Base-by-base conservation (phyloP, 202 grass and related monocot species). In the Setaria italica region DNA sequence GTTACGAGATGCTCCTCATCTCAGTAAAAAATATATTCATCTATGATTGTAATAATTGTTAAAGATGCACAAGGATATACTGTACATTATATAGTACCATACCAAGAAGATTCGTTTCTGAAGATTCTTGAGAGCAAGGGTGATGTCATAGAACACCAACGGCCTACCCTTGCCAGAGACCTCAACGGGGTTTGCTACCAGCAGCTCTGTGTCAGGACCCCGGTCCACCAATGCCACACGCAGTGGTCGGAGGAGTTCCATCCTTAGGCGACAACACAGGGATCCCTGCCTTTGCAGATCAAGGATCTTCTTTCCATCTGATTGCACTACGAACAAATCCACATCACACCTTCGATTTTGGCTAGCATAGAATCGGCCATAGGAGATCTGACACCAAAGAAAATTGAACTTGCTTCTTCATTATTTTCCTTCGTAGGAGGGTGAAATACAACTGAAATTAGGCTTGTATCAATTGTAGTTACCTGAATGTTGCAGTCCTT, bases 401-500 rank as follows among this genome's bases (percentile, higher is more conserved):
- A 57, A 20, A 82, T 32, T 51, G 11, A 12, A 70, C 41, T 64
- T 16, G 46, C 21, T 72, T 47, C 39, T 85, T 62, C 49, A 1
- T 32, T 12, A 32, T 62, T 62, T 11, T 62, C 59, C 3, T 62
- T 32, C 7, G 1, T 1, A 32, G 13, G 59, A 62, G 3, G 4
- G 51, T 54, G 51, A 32, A 62, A 62, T 62, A 62, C 58, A 10
- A 43, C 12, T 8, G 13, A 32, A 68, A 70, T 79, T 68, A 77
- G n/a, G 33, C 20, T 91, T 46, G 33, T 11, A 21, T n/a, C 17
- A 74, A 8, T 20, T 82, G 45, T 42, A 58, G 35, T 87, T 94
- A 97, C 94, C 94, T 97, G 94, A 74, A 94, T 94, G 79, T 89
- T 89, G 77, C 86, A 90, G 84, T 94, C 94, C 74, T 97, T 94